Evolutionary conservation across 192 early-diverging fungal species (phyloP), one percentile per base, ranked within the genome.

Genomic region (Podila horticola): DNA sequence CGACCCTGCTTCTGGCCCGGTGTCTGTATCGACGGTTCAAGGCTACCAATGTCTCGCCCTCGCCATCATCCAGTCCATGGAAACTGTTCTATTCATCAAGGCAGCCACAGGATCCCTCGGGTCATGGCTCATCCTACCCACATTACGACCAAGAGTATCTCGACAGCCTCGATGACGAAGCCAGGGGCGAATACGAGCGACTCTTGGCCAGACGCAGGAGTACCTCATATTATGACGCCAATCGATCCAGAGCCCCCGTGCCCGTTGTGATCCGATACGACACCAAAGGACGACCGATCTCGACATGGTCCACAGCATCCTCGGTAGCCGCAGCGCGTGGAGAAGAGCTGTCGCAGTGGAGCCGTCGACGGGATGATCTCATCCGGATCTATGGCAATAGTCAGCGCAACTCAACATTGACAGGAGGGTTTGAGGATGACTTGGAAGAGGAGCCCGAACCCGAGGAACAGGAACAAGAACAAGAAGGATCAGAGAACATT

Each of bases 271-370:
- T 72, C 26, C 36, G 61, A 24, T 65, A 81, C 19, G 77, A 81
- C 36, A n/a, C 70, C 38, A 68, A 73, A 33, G 77, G 77, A 8
- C 24, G 77, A 30, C 77, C 77, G 0, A 81, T 81, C 48, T 81
- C 77, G 0, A 81, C 77, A 8, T 81, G 77, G 77, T 81, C 77
- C 1, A 81, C 77, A 13, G 77, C 77, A 15, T 72, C 70, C 2
- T 81, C 77, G 48, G 77, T 81, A 1, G 71, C 71, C 13, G 77
- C 77, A 15, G 66, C 67, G n/a, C 31, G 77, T 30, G 77, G 77
- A 1, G 77, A 81, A 24, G 77, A 81, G 62, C 26, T 81, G 41
- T 69, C 77, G 26, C 51, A 52, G 26, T 81, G 77, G 77, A 81
- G 62, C 59, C 59, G 59, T 29, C 59, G 77, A n/a, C 30, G 77